Evolutionary conservation across 176 grass and related monocot genomes (phyloP).

Genomic region (Canna indica): DNA sequence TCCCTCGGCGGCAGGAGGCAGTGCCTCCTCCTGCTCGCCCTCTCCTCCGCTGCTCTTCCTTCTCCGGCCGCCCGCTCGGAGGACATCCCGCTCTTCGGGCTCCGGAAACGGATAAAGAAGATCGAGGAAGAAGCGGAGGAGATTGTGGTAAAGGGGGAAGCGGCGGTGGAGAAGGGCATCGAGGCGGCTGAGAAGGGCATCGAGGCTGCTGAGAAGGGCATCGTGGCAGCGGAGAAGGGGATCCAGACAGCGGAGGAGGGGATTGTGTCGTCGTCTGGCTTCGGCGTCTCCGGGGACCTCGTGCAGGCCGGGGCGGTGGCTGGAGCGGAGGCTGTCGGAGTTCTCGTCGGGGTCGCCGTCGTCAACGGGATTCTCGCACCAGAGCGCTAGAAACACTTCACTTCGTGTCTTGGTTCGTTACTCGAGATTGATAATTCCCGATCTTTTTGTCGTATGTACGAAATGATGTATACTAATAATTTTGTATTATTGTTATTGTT

Average conservation of each 20-base stretch:
- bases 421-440: too few relatives aligned
- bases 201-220: constrained; percentile 16
- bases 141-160: constrained; percentile 42
- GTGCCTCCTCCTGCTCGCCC: constrained; percentile 49
- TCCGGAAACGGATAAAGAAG: constrained; percentile 64
- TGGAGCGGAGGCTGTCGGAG: constrained; percentile 66
- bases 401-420: too few relatives aligned
- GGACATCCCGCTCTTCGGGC: constrained; percentile 63
- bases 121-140: constrained; percentile 43
- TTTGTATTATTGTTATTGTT: too few relatives aligned
- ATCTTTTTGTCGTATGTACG: too few relatives aligned
- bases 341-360: constrained; percentile 57
- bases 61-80: constrained; percentile 31
- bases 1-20: constrained; percentile 33
- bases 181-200: constrained; percentile 20
- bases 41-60: constrained; percentile 16
- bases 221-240: constrained; percentile 18
- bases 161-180: constrained; percentile 38
- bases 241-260: constrained; percentile 21
- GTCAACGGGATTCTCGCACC: constrained; percentile 69
- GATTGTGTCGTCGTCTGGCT: constrained; percentile 28
- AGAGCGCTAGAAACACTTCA: constrained; percentile 44
- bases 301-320: constrained; percentile 71
- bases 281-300: constrained; percentile 45
- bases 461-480: too few relatives aligned